Conservation (phyloP, 176 grass and related monocot species). For the Bonia amplexicaulis region DNA sequence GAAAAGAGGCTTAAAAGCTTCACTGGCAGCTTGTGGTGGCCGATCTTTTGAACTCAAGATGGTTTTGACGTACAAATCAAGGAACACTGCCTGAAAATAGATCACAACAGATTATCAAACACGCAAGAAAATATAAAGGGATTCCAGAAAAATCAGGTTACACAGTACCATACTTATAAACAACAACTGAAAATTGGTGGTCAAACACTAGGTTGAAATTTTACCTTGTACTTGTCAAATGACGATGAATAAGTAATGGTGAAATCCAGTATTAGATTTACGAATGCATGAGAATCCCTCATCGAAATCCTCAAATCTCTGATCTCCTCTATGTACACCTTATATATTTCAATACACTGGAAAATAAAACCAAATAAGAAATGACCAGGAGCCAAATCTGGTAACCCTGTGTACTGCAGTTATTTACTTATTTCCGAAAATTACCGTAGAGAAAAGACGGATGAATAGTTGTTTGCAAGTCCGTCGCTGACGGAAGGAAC, state of each 20-base stretch:
- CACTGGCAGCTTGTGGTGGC: slow-evolving; percentile 53
- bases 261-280: slow-evolving; percentile 77
- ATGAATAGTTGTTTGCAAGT: slow-evolving; percentile 46
- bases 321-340: slow-evolving; percentile 78
- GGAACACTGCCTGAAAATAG: slow-evolving; percentile 66
- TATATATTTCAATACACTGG: slow-evolving; percentile 68
- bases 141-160: slow-evolving; percentile 7
- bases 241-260: slow-evolving; percentile 50
- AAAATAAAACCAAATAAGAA: slow-evolving; percentile 36
- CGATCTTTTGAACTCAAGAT: slow-evolving; percentile 84
- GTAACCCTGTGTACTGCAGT: slow-evolving; percentile 10
- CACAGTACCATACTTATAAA: not conserved
- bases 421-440: slow-evolving; percentile 16
- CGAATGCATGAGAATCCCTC: slow-evolving; percentile 61
- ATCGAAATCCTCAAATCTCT: slow-evolving; percentile 71
- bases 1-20: slow-evolving; percentile 85
- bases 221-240: slow-evolving; percentile 76
- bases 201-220: not conserved
- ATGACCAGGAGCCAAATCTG: not conserved
- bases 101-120: slow-evolving; percentile 17
- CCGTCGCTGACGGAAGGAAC: slow-evolving; percentile 53
- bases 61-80: slow-evolving; percentile 79
- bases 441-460: slow-evolving; percentile 80
- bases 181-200: not conserved
- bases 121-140: not conserved